phyloP scores from a whole-genome alignment of 2,329 filamentous ascomycete genomes.

The Penicillium sp. region DNA sequence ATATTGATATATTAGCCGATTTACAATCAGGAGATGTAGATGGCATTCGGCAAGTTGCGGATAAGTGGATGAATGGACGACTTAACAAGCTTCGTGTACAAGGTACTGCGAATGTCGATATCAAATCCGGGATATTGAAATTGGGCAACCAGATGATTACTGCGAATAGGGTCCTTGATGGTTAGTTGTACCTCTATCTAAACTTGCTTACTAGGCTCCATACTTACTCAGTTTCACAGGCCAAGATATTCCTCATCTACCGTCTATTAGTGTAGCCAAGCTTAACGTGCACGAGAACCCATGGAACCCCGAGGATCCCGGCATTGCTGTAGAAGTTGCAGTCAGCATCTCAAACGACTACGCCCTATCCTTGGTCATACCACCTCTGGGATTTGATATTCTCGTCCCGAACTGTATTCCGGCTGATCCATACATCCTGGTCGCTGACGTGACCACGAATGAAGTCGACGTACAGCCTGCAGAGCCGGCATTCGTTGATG shows the following conservation, averaged over 20 bases:
- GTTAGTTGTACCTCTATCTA: slow-evolving; percentile 58
- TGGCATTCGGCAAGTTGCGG: slow-evolving; percentile 72
- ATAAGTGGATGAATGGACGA: slow-evolving; percentile 81
- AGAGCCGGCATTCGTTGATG: slow-evolving; percentile 63
- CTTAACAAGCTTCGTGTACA: slow-evolving; percentile 67
- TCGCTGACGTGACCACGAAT: slow-evolving; percentile 71
- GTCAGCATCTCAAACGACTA: slow-evolving; percentile 71
- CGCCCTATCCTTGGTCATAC: slow-evolving; percentile 71
- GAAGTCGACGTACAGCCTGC: slow-evolving; percentile 65
- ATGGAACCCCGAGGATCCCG: slow-evolving; percentile 51
- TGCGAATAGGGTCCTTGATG: slow-evolving; percentile 75
- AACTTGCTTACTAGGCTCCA: not conserved
- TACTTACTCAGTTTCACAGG: slow-evolving; percentile 26
- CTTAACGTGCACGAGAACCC: slow-evolving; percentile 71
- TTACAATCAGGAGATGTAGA: slow-evolving; percentile 72
- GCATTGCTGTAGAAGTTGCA: slow-evolving; percentile 76
- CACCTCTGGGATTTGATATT: slow-evolving; percentile 77
- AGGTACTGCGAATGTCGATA: slow-evolving; percentile 66
- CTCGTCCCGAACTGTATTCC: slow-evolving; percentile 76
- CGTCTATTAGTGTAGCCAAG: slow-evolving; percentile 75
- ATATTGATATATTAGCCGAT: slow-evolving; percentile 74
- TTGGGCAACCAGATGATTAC: slow-evolving; percentile 73
- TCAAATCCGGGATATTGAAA: slow-evolving; percentile 75
- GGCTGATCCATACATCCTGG: slow-evolving; percentile 67
- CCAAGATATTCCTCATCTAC: slow-evolving; percentile 68